Evolutionary conservation across 192 early-diverging fungal species (phyloP), one percentile per base, ranked within the genome.

Genomic region (Ambispora gerdemannii): DNA sequence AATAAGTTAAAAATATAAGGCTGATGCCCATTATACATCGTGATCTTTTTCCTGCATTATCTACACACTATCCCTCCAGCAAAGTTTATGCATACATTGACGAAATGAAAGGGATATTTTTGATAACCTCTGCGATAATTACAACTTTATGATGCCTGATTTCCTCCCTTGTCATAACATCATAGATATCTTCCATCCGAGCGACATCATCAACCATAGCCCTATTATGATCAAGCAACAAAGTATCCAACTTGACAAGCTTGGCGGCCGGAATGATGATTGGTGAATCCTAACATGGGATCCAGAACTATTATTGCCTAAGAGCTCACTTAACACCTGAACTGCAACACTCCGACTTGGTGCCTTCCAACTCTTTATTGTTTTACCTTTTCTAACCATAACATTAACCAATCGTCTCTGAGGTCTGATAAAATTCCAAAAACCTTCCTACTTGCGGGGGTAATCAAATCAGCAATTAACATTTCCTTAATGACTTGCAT

Each of bases 361-460:
- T 64, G 62, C 62, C 4, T 43, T 47, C 62, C 62, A 64, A 64
- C 0, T 25, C 1, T 64, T 64, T 64, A 64, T 64, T 64, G 13
- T 62, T 11, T 19, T 32, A 11, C 35, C n/a, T n/a, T 33, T 64
- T 64, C 62, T 6, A 43, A 43, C 35, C 36, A 64, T 13, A 20
- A 64, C 0, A 64, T 2, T 10, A 24, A 38, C 62, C 62, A 64
- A 64, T 64, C 36, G 25, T 64, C 62, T 38, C 1, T 64, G 6
- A 64, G 62, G 35, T 64, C 36, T 64, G 62, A 64, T 64, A 64
- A 38, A 38, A 64, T 43, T 43, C 62, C 62, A 64, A 64, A 64
- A 64, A 64, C 36, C 4, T 8, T 64, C 35, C 36, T 64, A 64
- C 31, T 47, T 22, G 36, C 2, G 0, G 62, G 1, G 20, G 36